Base-by-base conservation (phyloP, 2,329 filamentous ascomycete species). In the Bisporella sp. region DNA sequence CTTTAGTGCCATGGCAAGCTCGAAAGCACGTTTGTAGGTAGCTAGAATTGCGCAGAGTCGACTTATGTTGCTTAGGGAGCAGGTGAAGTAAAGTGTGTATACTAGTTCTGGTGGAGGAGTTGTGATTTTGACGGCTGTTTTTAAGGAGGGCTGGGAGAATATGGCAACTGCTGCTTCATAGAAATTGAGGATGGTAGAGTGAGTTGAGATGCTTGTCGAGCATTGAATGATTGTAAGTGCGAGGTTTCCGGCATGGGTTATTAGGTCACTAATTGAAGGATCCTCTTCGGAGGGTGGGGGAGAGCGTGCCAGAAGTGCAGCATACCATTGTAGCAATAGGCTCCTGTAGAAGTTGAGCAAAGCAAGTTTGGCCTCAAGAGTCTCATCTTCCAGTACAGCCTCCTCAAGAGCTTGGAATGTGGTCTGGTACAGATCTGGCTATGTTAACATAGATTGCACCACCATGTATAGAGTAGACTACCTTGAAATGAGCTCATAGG, bases 21-120 rank as follows among this genome's bases (percentile, higher is more conserved):
- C 87, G 60, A 92, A 89, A 0, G 84, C 80, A 29, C 74, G 74
- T 66, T 93, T 93, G 71, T 90, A 92, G 41, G 69, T 71, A 2
- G 85, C 82, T 31, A 95, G 73, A 30, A 90, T 74, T 45, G 75
- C 75, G 63, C 82, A 89, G 33, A 89, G 76, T 5, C 84, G 81
- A 5, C 87, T 87, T 4, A 87, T 71, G 12, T 78, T 78, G 13
- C 76, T 76, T 11, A 82, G 71, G 2, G 81, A 86, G 21, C 75
- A 69, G 51, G 75, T 78, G 65, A 93, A 90, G 55, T 83, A 73
- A 39, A 93, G 72, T 7, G 76, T 76, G 68, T 93, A 93, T 28
- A 91, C 73, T 7, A 89, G 75, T 4, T 78, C 71, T 1, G 82
- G 74, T 0, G 84, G 75, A 0, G 87, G 89, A 21, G 90, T 77